Conservation (phyloP, 2,329 filamentous ascomycete genomes). For the Dactylellina haptotyla region DNA sequence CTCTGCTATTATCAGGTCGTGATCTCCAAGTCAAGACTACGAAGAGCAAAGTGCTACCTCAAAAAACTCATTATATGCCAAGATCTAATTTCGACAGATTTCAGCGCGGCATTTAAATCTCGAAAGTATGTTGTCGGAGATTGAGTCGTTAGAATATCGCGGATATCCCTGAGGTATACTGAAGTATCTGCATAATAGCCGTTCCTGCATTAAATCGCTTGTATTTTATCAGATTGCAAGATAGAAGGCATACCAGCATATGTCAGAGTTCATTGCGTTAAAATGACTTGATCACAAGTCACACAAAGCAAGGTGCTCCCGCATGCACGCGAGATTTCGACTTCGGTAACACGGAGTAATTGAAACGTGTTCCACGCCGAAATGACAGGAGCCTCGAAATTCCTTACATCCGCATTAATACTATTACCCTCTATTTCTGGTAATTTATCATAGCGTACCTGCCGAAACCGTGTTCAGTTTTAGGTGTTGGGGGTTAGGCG, state of each 20-base stretch:
- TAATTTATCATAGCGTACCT: no score
- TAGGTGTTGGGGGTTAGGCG: no score
- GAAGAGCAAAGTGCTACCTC: no score
- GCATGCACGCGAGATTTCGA: constrained; percentile 41
- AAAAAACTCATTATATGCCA: no score
- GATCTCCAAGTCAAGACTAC: neutral
- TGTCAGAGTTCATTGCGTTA: neutral
- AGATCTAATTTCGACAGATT: no score
- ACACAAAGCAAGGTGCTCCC: constrained; percentile 21
- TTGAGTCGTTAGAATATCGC: no score
- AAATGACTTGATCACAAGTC: neutral
- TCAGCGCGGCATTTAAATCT: no score
- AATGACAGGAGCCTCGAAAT: constrained; percentile 33
- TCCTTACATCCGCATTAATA: neutral
- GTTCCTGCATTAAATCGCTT: constrained; percentile 2
- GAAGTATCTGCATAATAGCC: neutral
- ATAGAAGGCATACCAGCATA: neutral
- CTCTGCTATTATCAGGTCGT: neutral
- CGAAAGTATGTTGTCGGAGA: no score
- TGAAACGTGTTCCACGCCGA: constrained; percentile 41
- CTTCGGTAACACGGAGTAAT: constrained; percentile 13
- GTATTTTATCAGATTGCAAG: no score
- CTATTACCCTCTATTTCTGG: no score
- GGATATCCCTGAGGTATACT: neutral
- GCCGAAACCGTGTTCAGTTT: no score